phyloP scores from a whole-genome alignment of 106 monocot species.

The Amphibolis antarctica region DNA sequence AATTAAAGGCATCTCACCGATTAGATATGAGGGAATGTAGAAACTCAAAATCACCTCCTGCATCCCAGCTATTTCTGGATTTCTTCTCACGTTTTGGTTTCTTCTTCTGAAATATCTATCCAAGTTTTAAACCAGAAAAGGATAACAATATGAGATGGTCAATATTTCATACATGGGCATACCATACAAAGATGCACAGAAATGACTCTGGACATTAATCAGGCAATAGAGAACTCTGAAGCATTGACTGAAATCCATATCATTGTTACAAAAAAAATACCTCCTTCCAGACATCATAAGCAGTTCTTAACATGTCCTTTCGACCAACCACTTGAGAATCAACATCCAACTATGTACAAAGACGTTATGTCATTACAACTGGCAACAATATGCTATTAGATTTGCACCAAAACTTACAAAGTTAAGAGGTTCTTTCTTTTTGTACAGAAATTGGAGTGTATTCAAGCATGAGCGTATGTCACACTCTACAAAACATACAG shows the following conservation, averaged over 20 bases:
- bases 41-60: conserved; percentile 36
- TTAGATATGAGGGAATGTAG: conserved; percentile 68
- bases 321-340: conserved; percentile 84
- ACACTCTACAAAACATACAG: conserved; percentile 49
- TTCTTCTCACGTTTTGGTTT: conserved; percentile 52
- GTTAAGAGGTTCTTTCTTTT: conserved; percentile 71
- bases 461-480: conserved; percentile 96
- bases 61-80: conserved; percentile 7
- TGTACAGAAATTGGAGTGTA: conserved; percentile 93
- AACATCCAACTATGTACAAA: conserved; percentile 51
- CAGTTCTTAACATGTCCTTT: conserved; percentile 88
- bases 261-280: conserved; percentile 18
- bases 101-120: conserved; percentile 81
- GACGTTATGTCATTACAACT: conserved; percentile 8
- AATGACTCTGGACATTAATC: too few relatives aligned
- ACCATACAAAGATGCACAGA: too few relatives aligned
- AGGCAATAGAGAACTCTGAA: not conserved
- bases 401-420: conserved; percentile 44
- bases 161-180: too few relatives aligned
- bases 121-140: not conserved
- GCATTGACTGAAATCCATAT: not conserved
- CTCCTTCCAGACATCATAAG: conserved; percentile 89
- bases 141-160: too few relatives aligned
- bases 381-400: conserved; percentile 1
- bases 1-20: conserved; percentile 30